Conservation (phyloP, 2,329 filamentous ascomycete genomes). For the Chaetomiaceae sp. region DNA sequence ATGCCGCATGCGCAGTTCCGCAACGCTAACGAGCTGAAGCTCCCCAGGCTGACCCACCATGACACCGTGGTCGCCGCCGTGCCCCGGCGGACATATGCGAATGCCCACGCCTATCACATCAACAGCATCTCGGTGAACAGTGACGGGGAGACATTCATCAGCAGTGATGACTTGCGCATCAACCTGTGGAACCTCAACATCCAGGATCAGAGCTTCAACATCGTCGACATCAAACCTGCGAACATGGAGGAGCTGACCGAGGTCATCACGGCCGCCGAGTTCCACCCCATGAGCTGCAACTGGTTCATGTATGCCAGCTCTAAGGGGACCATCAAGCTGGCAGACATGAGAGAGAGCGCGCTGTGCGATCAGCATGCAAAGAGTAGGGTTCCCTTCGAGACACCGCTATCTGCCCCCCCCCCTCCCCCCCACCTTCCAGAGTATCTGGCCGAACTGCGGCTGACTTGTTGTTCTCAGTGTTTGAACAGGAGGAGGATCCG, state of each 20-base stretch:
- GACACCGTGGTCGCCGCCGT: slow-evolving; percentile 97
- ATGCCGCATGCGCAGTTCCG: slow-evolving; percentile 72
- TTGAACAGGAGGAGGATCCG: slow-evolving; percentile 97
- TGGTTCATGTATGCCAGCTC: slow-evolving; percentile 99
- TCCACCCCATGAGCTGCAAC: slow-evolving; percentile 95
- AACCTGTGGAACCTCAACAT: slow-evolving; percentile 99
- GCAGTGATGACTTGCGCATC: slow-evolving; percentile 94
- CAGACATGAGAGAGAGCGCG: slow-evolving; percentile 96
- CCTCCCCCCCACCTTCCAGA: neutral
- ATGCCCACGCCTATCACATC: slow-evolving; percentile 98
- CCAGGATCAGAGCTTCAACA: slow-evolving; percentile 99
- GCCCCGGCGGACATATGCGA: slow-evolving; percentile 92
- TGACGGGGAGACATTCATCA: slow-evolving; percentile 98
- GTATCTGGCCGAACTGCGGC: neutral
- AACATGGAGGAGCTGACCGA: slow-evolving; percentile 99
- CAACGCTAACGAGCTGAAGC: slow-evolving; percentile 76
- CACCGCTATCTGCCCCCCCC: slow-evolving; percentile 7
- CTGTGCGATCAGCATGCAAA: slow-evolving; percentile 95
- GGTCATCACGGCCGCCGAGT: slow-evolving; percentile 97
- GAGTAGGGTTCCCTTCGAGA: slow-evolving; percentile 52
- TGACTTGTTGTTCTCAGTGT: slow-evolving; percentile 56
- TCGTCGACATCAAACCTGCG: slow-evolving; percentile 98
- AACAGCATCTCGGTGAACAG: slow-evolving; percentile 99
- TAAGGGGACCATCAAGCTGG: slow-evolving; percentile 97
- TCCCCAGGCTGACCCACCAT: slow-evolving; percentile 93